Percentiles rank a stretch among this genome's conserved stretches.
Evolutionary conservation across 2,329 filamentous ascomycete species (phyloP).

Genomic region (Chrysoporthe austroafricana): DNA sequence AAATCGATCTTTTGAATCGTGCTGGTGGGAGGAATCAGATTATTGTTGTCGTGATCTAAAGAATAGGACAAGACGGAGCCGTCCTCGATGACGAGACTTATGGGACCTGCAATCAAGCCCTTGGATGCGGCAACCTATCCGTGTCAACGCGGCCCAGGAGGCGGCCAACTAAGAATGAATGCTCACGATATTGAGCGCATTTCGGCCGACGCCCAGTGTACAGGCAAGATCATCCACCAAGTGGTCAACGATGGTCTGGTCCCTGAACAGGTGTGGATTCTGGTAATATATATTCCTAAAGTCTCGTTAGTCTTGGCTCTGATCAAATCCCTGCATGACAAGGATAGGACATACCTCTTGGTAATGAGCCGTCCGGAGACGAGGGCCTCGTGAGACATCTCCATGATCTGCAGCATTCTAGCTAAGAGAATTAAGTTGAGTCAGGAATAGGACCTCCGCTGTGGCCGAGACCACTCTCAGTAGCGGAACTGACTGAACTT

Average conservation of each 20-base stretch:
- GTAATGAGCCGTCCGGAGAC: constrained; percentile 58
- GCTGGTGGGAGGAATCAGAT: constrained; percentile 60
- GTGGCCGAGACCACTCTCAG: constrained; percentile 1
- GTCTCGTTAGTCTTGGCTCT: neutral
- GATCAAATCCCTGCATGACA: neutral
- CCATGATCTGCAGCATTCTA: constrained; percentile 60
- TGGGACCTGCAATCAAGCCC: constrained; percentile 66
- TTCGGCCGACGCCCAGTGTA: constrained; percentile 67
- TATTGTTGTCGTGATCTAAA: constrained; percentile 37
- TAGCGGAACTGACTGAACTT: constrained; percentile 51
- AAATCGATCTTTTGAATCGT: constrained; percentile 56
- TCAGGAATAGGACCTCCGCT: neutral
- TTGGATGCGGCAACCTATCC: constrained; percentile 73
- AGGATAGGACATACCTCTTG: constrained; percentile 56
- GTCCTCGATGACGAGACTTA: constrained; percentile 45
- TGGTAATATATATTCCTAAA: constrained; percentile 81
- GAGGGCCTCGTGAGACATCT: constrained; percentile 63
- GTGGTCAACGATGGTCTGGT: constrained; percentile 69
- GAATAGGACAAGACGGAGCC: constrained; percentile 37
- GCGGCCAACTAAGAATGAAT: neutral
- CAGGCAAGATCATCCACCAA: constrained; percentile 76
- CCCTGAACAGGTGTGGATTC: constrained; percentile 71
- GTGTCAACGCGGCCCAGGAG: constrained; percentile 12
- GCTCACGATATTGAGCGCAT: constrained; percentile 71
- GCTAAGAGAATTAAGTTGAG: constrained; percentile 42